These are phyloP conservation scores for Kurtzmaniella quercitrusa DNA, from an alignment of 1,139 yeast genomes.

Conservation along the genomic window DNA sequence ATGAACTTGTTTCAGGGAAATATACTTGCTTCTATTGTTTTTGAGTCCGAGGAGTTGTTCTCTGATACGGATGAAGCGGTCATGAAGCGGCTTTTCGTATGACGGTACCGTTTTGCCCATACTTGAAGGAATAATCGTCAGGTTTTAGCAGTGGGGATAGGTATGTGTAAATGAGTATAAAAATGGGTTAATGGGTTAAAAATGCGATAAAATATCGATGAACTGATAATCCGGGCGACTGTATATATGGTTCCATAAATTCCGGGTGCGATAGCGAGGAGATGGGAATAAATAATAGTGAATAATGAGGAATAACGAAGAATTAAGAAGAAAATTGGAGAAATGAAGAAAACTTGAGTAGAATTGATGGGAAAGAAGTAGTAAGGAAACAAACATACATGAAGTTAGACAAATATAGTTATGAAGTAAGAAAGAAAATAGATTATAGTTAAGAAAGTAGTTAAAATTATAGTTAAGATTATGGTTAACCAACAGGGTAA, in stretches of 20 bases:
- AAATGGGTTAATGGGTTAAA: too few relatives aligned
- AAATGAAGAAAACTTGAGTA: too few relatives aligned
- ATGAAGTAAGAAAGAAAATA: too few relatives aligned
- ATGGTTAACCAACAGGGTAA: too few relatives aligned
- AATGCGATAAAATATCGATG: neutral
- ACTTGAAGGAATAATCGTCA: neutral
- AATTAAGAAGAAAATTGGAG: neutral
- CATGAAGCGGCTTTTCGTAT: constrained; percentile 49
- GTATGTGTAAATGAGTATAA: neutral
- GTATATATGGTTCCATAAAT: neutral
- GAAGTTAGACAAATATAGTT: too few relatives aligned
- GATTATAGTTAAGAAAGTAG: too few relatives aligned
- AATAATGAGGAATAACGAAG: neutral
- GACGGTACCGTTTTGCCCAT: constrained; percentile 31
- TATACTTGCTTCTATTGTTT: constrained; percentile 58
- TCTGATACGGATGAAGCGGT: constrained; percentile 46
- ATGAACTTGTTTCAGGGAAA: constrained; percentile 62
- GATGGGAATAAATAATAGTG: neutral
- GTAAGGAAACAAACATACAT: too few relatives aligned
- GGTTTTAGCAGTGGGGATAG: neutral
- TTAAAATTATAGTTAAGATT: too few relatives aligned
- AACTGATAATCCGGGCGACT: neutral
- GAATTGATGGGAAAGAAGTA: too few relatives aligned
- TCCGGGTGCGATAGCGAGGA: neutral
- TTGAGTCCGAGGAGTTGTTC: constrained; percentile 51